Evolutionary conservation across 2,329 filamentous ascomycete genomes (phyloP).

Genomic region (Metarhizium humberi): DNA sequence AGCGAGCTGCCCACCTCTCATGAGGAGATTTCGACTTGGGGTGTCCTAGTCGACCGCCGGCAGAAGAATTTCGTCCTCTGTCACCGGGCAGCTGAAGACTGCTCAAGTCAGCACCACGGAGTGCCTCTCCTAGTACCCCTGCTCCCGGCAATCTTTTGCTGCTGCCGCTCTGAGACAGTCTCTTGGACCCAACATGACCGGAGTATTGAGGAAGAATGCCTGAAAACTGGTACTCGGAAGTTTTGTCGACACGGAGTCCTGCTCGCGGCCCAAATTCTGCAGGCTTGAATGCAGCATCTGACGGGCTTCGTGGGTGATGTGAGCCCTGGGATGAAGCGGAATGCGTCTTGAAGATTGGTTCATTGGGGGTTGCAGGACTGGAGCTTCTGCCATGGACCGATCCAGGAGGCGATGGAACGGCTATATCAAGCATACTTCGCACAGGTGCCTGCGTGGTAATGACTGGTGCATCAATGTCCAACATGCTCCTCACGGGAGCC

Average conservation of each 20-base stretch:
- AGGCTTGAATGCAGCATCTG: conserved; percentile 41
- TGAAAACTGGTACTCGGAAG: conserved; percentile 51
- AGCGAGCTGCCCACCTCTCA: conserved; percentile 33
- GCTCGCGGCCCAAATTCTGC: conserved; percentile 32
- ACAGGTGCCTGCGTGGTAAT: conserved; percentile 28
- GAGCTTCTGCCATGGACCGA: conserved; percentile 20
- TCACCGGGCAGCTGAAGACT: conserved; percentile 40
- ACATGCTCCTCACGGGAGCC: conserved; percentile 54
- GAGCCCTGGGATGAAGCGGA: conserved; percentile 11
- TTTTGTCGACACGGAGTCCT: conserved; percentile 29
- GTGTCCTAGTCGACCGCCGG: conserved; percentile 22
- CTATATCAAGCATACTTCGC: conserved; percentile 45
- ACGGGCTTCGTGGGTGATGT: conserved; percentile 43
- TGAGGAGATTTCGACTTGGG: conserved; percentile 44
- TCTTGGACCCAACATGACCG: conserved; percentile 31
- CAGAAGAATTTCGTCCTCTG: conserved; percentile 31
- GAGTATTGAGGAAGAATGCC: conserved; percentile 45
- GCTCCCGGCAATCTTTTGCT: conserved; percentile 23
- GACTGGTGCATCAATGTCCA: conserved; percentile 43
- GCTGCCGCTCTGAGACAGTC: conserved; percentile 19
- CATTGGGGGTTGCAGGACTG: conserved; percentile 22
- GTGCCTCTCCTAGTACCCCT: conserved; percentile 40
- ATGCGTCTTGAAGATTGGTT: conserved; percentile 12
- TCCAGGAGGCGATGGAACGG: conserved; percentile 24
- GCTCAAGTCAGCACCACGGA: conserved; percentile 41